Evolutionary conservation across 2,329 filamentous ascomycete species (phyloP), one percentile per base, ranked within the genome.

Genomic region (Neoarthrinium moseri): DNA sequence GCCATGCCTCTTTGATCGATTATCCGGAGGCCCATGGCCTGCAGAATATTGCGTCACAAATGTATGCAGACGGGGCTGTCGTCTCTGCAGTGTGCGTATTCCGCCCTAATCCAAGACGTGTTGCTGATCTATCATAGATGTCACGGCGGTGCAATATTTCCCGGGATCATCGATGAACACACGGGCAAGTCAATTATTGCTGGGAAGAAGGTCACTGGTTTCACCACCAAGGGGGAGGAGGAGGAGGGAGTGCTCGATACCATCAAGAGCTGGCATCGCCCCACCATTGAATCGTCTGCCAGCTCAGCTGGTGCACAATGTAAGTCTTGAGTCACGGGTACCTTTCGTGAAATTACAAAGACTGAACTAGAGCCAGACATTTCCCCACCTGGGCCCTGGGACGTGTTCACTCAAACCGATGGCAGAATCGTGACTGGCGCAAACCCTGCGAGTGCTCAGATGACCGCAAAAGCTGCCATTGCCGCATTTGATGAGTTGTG

Each of bases 1-100:
- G 70, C 13, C 71, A 75, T 46, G 73, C 72, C 1, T 62, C 70
- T 2, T 51, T 75, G 38, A 67, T 74, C 42, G 72, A 75, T 53
- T 75, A 74, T 51, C 71, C 72, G 5, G 62, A 60, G 23, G 70
- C 72, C 5, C 63, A 50, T 17, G 55, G 49, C 2, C 58, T 75
- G 40, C 69, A 75, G 49, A 57, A 56, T 7, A 66, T 75, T 43
- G 71, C 70, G 2, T 52, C 60, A 15, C 51, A 64, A 24, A 61
- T 75, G 13, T 74, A 62, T 54, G 56, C 59, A 1, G 62, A 65
- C 33, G 68, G 68, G 4, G 69, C 68, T 20, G 56, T 75, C 33
- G 60, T 75, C 22, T 60, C 67, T 6, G 64, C 69, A 10, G 72
- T 75, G 32, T 64, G n/a, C n/a, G n/a, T n/a, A n/a, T n/a, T n/a